phyloP scores from a whole-genome alignment of 2,329 filamentous ascomycete genomes.

The Colletotrichum somersetense region DNA sequence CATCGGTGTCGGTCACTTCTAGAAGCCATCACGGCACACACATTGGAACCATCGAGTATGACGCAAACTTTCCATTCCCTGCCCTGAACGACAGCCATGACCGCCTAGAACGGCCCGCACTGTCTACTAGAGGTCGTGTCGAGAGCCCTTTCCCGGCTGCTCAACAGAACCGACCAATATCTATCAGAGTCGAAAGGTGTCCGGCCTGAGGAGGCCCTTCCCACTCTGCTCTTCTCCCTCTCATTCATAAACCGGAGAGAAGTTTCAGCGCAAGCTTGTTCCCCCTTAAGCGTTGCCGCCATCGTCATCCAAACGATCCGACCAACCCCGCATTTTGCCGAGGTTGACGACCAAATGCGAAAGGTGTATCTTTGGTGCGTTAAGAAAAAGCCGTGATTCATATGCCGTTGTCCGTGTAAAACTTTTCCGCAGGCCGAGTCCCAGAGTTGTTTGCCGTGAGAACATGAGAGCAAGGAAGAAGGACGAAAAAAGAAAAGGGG shows the following conservation, averaged over 20 bases:
- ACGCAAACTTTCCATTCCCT: conserved; percentile 44
- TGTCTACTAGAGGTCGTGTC: conserved; percentile 26
- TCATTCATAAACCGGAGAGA: conserved; percentile 24
- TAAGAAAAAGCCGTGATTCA: conserved; percentile 43
- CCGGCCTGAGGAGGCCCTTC: conserved; percentile 29
- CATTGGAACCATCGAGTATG: conserved; percentile 8
- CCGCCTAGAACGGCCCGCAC: conserved; percentile 31
- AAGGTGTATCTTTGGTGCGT: conserved; percentile 42
- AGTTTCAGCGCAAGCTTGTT: conserved; percentile 34
- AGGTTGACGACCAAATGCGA: conserved; percentile 39
- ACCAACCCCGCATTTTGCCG: conserved; percentile 37
- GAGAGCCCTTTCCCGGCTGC: conserved; percentile 21
- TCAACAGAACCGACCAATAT: conserved; percentile 25
- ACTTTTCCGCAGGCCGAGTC: conserved; percentile 42
- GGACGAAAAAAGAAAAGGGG: conserved; percentile 18
- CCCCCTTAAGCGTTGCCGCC: conserved; percentile 28
- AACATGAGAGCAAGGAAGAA: conserved; percentile 39
- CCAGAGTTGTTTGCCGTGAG: conserved; percentile 39
- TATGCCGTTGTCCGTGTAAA: conserved; percentile 43
- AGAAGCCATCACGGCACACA: not conserved
- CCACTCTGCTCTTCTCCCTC: conserved; percentile 25
- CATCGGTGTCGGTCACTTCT: too few relatives aligned
- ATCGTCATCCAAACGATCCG: conserved; percentile 41
- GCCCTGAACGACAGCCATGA: conserved; percentile 35
- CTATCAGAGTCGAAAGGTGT: conserved; percentile 40